Evolutionary conservation across 768 basidiomycete genomes (phyloP), one percentile per base, ranked within the genome.

Genomic region (Albatrellus ellisii): DNA sequence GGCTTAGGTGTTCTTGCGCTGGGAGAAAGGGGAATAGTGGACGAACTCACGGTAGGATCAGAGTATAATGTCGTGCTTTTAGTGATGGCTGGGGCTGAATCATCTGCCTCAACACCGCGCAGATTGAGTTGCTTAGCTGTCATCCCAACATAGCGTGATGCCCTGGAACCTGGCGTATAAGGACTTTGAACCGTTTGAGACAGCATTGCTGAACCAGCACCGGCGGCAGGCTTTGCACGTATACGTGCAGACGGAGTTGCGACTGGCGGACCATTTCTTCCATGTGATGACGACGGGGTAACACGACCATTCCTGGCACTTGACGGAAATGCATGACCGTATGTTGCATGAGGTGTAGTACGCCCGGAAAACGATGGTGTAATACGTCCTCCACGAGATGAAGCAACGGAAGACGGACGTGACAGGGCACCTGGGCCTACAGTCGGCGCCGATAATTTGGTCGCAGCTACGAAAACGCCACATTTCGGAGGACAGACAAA

Each of bases 381-480:
- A 11, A 59, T 49, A 39, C 70, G 59, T 25, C 70, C 70, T 34
- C 68, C 72, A 45, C 59, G 70, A 38, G 76, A 76, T 7, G 88
- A 92, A 3, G 82, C 77, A 26, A 83, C 88, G 2, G 90, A 92
- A 1, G 81, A 64, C 0, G 91, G 84, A 12, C 88, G 72, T 42
- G 52, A 60, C 27, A 63, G 49, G 17, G 71, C 63, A 2, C 67
- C 70, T 10, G 62, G 55, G 12, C 78, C 74, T 15, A 77, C 75
- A 3, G 83, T 88, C 5, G 85, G 77, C 4, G 75, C 53, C 2
- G 89, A 84, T 15, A 99, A 73, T 58, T 95, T 95, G 26, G 73
- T 63, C 1, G 77, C 66, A 5, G 84, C 76, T 17, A 94, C 82
- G 56, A 98, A 99, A 28, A 99, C 87, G 21, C 94, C 94, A 46